Evolutionary conservation across 2,329 filamentous ascomycete species (phyloP).

Genomic region (Aspergillus jensenii): DNA sequence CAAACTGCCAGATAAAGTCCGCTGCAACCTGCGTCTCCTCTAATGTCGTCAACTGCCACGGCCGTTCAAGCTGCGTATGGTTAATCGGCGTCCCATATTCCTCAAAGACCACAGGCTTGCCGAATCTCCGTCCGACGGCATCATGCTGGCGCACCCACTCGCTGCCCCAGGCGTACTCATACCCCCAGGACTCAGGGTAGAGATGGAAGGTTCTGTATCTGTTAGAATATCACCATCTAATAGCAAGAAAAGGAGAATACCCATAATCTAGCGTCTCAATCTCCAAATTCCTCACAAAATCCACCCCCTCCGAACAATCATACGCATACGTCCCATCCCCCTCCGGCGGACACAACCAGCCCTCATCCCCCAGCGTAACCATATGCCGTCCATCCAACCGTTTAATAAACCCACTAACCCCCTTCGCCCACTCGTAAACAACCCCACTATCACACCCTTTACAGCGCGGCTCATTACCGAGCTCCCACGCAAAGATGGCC

Average conservation of each 20-base stretch:
- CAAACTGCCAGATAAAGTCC: slow-evolving; percentile 40
- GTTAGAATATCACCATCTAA: no score
- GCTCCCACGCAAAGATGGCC: slow-evolving; percentile 66
- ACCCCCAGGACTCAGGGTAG: slow-evolving; percentile 40
- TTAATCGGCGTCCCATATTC: slow-evolving; percentile 34
- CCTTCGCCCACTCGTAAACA: slow-evolving; percentile 60
- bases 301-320: slow-evolving; percentile 49
- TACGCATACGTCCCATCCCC: slow-evolving; percentile 56
- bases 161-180: slow-evolving; percentile 40
- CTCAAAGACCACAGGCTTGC: slow-evolving; percentile 41
- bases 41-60: slow-evolving; percentile 35
- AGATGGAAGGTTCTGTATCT: slow-evolving; percentile 41
- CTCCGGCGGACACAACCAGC: slow-evolving; percentile 43
- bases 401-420: slow-evolving; percentile 37
- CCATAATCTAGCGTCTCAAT: slow-evolving; percentile 53
- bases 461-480: slow-evolving; percentile 67
- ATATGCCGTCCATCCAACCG: slow-evolving; percentile 60
- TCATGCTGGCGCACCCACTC: slow-evolving; percentile 50
- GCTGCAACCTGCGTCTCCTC: slow-evolving; percentile 31
- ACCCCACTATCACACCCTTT: slow-evolving; percentile 57
- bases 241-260: background rate
- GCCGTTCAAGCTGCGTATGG: slow-evolving; percentile 23
- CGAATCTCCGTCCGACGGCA: slow-evolving; percentile 30
- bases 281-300: slow-evolving; percentile 53
- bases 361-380: slow-evolving; percentile 64